Evolutionary conservation across 768 basidiomycete species (phyloP).

Genomic region (Mycena vitilis): DNA sequence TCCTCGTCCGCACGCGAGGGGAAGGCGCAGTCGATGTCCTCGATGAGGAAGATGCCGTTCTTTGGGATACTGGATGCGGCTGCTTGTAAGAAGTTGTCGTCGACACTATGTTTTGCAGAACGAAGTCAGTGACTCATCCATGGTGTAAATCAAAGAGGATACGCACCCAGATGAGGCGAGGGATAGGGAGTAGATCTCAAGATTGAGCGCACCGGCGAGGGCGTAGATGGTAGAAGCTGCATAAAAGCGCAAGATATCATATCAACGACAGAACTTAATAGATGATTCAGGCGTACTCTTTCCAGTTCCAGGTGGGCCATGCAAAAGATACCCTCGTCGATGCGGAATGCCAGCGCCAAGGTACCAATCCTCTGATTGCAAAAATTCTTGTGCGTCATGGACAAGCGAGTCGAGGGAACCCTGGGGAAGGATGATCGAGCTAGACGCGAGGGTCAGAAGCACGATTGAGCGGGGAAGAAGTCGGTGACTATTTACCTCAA

Average conservation of each 20-base stretch:
- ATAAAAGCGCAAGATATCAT: conserved; percentile 45
- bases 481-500: conserved; percentile 37
- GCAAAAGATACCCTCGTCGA: conserved; percentile 65
- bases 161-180: conserved; percentile 60
- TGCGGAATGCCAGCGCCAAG: conserved; percentile 67
- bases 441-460: conserved; percentile 20
- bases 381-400: conserved; percentile 64
- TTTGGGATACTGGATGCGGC: conserved; percentile 44
- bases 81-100: conserved; percentile 44
- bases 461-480: neutral
- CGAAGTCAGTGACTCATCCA: neutral
- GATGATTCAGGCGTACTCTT: conserved; percentile 55
- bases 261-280: conserved; percentile 35
- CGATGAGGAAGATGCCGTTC: conserved; percentile 49
- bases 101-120: conserved; percentile 34
- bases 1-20: conserved; percentile 58
- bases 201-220: conserved; percentile 71
- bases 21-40: conserved; percentile 54
- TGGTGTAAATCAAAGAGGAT: no score
- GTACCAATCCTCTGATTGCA: conserved; percentile 69
- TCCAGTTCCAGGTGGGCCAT: conserved; percentile 72
- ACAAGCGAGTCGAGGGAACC: conserved; percentile 60
- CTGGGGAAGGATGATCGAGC: conserved; percentile 62
- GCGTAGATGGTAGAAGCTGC: conserved; percentile 66
- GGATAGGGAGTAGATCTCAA: conserved; percentile 84